Evolutionary conservation across 1,284 basidiomycete species (phyloP).

Genomic region (Naganishia liquefaciens): DNA sequence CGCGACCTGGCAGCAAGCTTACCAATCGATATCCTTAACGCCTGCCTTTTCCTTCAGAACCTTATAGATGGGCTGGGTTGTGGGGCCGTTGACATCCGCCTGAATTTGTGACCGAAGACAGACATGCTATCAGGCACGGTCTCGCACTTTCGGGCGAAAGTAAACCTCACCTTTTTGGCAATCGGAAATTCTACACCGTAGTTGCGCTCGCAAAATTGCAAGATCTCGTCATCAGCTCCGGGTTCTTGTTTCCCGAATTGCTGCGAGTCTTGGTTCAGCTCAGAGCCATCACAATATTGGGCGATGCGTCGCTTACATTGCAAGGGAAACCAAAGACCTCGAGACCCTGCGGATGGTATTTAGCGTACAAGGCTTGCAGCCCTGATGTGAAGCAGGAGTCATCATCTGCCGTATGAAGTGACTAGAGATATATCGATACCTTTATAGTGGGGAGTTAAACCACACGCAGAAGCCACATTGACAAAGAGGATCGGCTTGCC

Average conservation of each 20-base stretch:
- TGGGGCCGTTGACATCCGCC: constrained; percentile 57
- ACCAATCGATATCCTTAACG: constrained; percentile 53
- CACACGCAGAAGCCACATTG: constrained; percentile 54
- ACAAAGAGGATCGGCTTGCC: constrained; percentile 52
- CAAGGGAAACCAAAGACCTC: constrained; percentile 85
- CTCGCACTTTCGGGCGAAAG: background rate
- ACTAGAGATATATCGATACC: constrained; percentile 51
- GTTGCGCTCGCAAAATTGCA: constrained; percentile 62
- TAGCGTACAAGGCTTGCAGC: constrained; percentile 77
- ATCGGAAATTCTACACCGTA: constrained; percentile 60
- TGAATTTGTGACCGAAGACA: constrained; percentile 21
- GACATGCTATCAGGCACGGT: background rate
- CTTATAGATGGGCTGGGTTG: constrained; percentile 57
- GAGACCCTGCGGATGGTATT: constrained; percentile 74
- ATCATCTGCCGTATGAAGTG: too few species aligned
- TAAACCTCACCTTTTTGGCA: constrained; percentile 59
- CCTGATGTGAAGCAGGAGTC: constrained; percentile 52
- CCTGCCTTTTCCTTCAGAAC: constrained; percentile 54
- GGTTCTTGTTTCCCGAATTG: constrained; percentile 68
- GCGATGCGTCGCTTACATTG: constrained; percentile 60
- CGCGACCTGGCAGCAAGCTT: background rate
- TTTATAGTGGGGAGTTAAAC: constrained; percentile 83
- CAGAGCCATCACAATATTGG: background rate
- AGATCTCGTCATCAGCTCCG: constrained; percentile 68
- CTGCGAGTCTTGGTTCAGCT: background rate